Base-by-base conservation (phyloP, 805 yeast genomes). In the Candida sphagnicola region DNA sequence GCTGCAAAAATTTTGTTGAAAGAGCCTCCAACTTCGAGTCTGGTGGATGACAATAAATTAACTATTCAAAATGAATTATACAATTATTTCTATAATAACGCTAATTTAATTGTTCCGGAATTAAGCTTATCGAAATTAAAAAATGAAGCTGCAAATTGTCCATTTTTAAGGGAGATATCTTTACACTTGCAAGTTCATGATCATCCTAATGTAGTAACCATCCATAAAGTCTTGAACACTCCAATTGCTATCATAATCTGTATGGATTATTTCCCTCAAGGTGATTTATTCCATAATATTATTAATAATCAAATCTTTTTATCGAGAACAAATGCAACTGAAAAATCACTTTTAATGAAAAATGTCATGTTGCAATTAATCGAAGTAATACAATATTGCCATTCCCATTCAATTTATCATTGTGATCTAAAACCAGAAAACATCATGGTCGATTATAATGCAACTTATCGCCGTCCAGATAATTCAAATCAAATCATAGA, bases 201-300 rank as follows among this genome's bases (percentile, higher is more conserved):
- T 14, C 96, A 89, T 59, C 86, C 87, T 29, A 84, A 87, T 56
- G 76, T 91, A 18, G 77, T 85, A 24, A 72, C 85, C 11, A 82
- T 91, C 34, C 83, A 83, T 50, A 80, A 83, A 50, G 85, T 86
- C 31, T 70, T 83, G 45, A 82, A 79, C 43, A 69, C 78, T 13
- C 75, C 74, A 36, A 37, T 57, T 34, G 81, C 81, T 2, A 55
- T 78, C 15, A 81, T 85, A 49, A 80, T 87, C 17, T 72, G 91
- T 8, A 82, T 90, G 87, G 98, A 91, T 59, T 88, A 85, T 59
- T 84, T 73, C 54, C 76, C 81, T 18, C 85, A 83, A 48, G 95
- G 95, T 36, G 99, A 91, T 57, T 70, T 91, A 43, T 93, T 91
- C 60, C 75, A 81, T 37, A 82, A 86, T 39, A 91, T 91, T 39